Percentiles rank a stretch among this genome's conserved stretches.
Conservation (phyloP, 2,329 filamentous ascomycete species). For the Paecilomyces dactylethromorphus region DNA sequence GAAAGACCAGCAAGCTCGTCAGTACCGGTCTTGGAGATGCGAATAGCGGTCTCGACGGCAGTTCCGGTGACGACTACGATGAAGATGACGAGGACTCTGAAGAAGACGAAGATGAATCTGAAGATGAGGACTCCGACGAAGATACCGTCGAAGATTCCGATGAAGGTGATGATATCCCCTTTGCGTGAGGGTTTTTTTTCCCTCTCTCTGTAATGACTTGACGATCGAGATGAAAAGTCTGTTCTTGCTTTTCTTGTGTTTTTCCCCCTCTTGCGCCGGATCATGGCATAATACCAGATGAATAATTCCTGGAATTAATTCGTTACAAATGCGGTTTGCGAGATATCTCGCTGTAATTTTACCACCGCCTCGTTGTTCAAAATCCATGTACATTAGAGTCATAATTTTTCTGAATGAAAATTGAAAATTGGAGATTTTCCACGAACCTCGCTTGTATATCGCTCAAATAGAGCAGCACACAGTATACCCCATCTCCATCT, state of each 20-base stretch:
- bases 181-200: not conserved
- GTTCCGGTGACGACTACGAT: not conserved
- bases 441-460: too few relatives aligned
- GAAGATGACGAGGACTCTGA: constrained; percentile 6
- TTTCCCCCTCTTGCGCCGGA: not conserved
- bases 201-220: not conserved
- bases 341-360: too few relatives aligned
- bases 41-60: constrained; percentile 16
- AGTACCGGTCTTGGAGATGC: constrained; percentile 26
- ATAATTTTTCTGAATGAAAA: too few relatives aligned
- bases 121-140: constrained; percentile 6
- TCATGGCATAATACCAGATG: not conserved
- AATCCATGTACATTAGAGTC: too few relatives aligned
- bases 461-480: too few relatives aligned
- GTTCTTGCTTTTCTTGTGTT: not conserved
- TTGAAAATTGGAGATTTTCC: too few relatives aligned
- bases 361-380: too few relatives aligned
- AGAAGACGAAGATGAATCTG: not conserved
- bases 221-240: not conserved
- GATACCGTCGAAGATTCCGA: constrained; percentile 1
- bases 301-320: too few relatives aligned
- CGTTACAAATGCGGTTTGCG: too few relatives aligned
- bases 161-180: not conserved
- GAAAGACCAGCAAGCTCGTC: constrained; percentile 34
- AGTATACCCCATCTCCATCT: too few relatives aligned